A percentile compares a stretch with the other conserved stretches of the same genome.
phyloP scores from a whole-genome alignment of 345 rosid genomes.

The Streptanthus diversifolius region DNA sequence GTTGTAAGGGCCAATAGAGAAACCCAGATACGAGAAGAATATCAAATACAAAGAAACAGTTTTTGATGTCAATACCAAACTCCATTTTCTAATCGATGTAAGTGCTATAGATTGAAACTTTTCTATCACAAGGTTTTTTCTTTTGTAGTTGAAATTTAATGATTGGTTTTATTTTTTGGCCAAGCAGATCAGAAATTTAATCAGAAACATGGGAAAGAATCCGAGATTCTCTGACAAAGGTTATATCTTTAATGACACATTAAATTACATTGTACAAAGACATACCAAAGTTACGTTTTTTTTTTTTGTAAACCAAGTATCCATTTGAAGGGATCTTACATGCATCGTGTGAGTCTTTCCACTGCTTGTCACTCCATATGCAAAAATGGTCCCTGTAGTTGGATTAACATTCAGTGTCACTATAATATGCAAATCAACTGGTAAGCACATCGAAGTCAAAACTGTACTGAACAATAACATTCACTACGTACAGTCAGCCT shows the following conservation, averaged over 20 bases:
- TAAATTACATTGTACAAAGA: neutral
- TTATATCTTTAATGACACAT: neutral
- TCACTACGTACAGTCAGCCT: neutral
- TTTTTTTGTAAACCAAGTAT: neutral
- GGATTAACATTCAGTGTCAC: conserved; percentile 29
- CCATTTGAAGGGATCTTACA: conserved; percentile 51
- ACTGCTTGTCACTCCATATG: conserved; percentile 99
- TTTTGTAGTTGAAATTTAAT: neutral
- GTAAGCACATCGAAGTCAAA: neutral
- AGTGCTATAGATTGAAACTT: neutral
- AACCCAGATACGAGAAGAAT: neutral
- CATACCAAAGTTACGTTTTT: neutral
- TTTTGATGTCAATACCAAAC: neutral
- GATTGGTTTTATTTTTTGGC: neutral
- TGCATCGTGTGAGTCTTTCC: conserved; percentile 99
- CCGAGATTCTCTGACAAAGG: neutral
- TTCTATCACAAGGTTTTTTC: neutral
- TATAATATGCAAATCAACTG: neutral
- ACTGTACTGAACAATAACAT: neutral
- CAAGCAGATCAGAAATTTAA: neutral
- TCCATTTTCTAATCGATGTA: neutral
- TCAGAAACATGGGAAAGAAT: neutral
- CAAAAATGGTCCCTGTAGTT: conserved; percentile 85
- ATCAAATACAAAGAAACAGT: neutral
- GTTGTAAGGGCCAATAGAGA: neutral